Evolutionary conservation across 2,329 filamentous ascomycete genomes (phyloP), one percentile per base, ranked within the genome.

Genomic region (Colletotrichum sojae): DNA sequence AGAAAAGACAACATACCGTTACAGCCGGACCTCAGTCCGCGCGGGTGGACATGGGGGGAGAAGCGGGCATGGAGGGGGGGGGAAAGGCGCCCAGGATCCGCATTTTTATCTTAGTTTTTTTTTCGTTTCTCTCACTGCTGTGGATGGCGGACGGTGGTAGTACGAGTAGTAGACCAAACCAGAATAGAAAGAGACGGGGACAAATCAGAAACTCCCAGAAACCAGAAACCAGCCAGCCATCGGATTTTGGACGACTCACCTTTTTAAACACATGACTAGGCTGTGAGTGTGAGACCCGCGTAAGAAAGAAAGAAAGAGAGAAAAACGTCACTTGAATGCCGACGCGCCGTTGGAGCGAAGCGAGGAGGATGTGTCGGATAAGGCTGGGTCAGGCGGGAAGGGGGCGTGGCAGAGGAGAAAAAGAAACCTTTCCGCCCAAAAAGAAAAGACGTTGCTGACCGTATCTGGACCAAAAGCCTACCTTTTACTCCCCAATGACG

Each of bases 1-100:
- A 43, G 40, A 6, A 15, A 15, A 15, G 4, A 6, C 39, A 13
- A 43, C 40, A 43, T 43, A n/a, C 58, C 58, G 48, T 53, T 45
- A 53, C 48, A 61, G 31, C 58, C 48, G 58, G 58, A 61, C 36
- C 58, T 53, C 48, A 53, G 49, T 62, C 58, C 58, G 58, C 58
- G 15, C 20, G 16, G 27, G 57, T 39, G 27, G 56, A n/a, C 13
- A 53, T 52, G 57, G 57, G 27, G 31, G 20, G 25, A 13, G 40
- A 15, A 45, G 40, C n/a, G 25, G 45, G 40, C n/a, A 48, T 45
- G 16, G 57, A 31, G 25, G 49, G 49, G 13, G 49, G 49, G 1
- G 20, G 49, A 15, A 45, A 20, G 39, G 15, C 16, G 52, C 22
- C 15, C 25, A 27, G 43, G 13, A 61, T 5, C 15, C 56, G 31